Evolutionary conservation across 2,329 filamentous ascomycete species (phyloP), one percentile per base, ranked within the genome.

Genomic region (Xylaria sp.): DNA sequence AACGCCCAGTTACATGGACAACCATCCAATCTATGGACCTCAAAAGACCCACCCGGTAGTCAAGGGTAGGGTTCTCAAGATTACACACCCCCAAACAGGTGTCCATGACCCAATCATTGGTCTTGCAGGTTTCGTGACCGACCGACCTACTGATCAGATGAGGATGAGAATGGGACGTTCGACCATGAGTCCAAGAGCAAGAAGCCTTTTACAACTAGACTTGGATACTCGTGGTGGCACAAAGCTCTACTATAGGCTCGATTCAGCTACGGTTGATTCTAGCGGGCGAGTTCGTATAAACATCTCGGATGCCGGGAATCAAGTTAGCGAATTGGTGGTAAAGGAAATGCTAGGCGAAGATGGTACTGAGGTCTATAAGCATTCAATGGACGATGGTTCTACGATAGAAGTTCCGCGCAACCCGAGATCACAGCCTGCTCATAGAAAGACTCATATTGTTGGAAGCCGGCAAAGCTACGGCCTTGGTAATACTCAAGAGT

Each of bases 1-100:
- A 61, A 88, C 87, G 1, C 79, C 78, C 44, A 82, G 84, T 47
- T 87, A 82, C 77, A 78, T 87, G 73, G 84, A 88, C 67, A 90
- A 90, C 77, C 87, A 90, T 76, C 85, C 88, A 1, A 73, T 88
- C 25, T 89, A 90, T 73, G 88, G 88, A 1, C 88, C 88, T 10
- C 88, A 89, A 75, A 81, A 77, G 62, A 71, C 81, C 29, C 84
- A 84, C 69, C 74, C 83, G 5, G 84, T 87, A 5, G 80, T 85
- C n/a, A 75, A 84, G 73, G 82, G 84, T 18, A 83, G 88, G 70
- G 79, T 90, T 21, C 71, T 90, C 18, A 78, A 77, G 48, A 87
- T 87, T 6, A 81, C 81, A 58, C 73, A 65, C 32, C 8, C 53
- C 9, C 9, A 12, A 18, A 67, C 72, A 23, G 76, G 78, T 12